Percentiles rank a stretch among this genome's conserved stretches.
Evolutionary conservation across 345 rosid species (phyloP).

Genomic region (Pugionium dolabratum): DNA sequence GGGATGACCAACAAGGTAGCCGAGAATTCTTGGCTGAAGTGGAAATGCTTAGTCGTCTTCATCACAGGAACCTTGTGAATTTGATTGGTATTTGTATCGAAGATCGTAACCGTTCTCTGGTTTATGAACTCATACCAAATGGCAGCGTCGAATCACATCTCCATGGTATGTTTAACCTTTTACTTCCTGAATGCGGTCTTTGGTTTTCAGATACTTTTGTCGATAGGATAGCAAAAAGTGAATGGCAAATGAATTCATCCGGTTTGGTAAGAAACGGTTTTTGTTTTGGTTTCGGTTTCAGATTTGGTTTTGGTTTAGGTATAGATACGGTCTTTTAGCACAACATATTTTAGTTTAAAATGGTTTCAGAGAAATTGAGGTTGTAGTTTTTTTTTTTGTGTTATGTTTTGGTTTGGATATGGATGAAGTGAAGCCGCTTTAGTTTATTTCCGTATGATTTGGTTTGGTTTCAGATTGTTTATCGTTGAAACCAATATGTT

Average conservation of each 20-base stretch:
- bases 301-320: no score
- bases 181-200: neutral
- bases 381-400: no score
- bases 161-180: conserved; percentile 57
- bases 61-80: conserved; percentile 92
- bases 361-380: no score
- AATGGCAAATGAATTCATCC: neutral
- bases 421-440: no score
- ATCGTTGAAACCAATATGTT: conserved; percentile 1
- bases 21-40: conserved; percentile 94
- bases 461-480: conserved; percentile 2
- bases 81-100: conserved; percentile 91
- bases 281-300: neutral
- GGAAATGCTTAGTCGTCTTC: conserved; percentile 98
- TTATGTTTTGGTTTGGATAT: no score
- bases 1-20: conserved; percentile 93
- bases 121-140: conserved; percentile 90
- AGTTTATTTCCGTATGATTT: neutral
- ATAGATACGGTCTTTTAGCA: no score
- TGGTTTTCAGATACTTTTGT: neutral
- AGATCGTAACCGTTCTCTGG: conserved; percentile 78
- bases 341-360: no score
- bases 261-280: neutral
- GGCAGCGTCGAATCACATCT: conserved; percentile 98
- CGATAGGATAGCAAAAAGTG: neutral